Evolutionary conservation across 495 filamentous ascomycete species (phyloP).

Genomic region (Clohesyomyces aquaticus): DNA sequence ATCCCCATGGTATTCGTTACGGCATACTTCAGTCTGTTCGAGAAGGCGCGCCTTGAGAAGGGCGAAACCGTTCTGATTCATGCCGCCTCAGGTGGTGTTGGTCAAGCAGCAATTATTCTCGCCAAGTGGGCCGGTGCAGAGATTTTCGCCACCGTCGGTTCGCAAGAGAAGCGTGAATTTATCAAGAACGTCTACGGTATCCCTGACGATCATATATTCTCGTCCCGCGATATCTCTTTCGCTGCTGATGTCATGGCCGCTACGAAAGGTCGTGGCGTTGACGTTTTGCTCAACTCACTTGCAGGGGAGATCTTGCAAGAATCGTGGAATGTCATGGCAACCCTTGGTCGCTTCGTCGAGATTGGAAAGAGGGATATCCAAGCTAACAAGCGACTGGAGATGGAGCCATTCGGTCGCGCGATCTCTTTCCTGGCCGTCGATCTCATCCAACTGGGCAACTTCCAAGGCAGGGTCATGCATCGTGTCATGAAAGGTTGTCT

Average conservation of each 20-base stretch:
- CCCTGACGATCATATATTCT: constrained; percentile 4
- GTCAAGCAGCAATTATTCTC: constrained; percentile 9
- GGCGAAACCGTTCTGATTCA: constrained; percentile 10
- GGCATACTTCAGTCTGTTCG: neutral
- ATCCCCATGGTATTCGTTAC: neutral
- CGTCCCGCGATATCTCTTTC: constrained; percentile 2
- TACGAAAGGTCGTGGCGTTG: neutral
- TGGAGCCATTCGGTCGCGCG: neutral
- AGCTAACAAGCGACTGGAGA: neutral
- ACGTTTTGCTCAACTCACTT: constrained; percentile 10
- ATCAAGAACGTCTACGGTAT: neutral
- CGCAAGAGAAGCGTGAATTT: neutral
- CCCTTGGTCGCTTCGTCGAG: constrained; percentile 7
- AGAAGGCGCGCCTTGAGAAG: neutral
- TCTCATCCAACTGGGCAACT: neutral
- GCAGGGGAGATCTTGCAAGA: neutral
- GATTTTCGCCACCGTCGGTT: constrained; percentile 7
- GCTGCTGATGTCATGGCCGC: neutral
- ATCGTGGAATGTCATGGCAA: constrained; percentile 6
- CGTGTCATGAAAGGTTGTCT: neutral
- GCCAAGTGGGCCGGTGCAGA: constrained; percentile 1
- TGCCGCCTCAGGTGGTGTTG: neutral
- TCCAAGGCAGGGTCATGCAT: neutral
- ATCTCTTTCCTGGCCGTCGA: neutral
- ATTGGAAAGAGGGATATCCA: constrained; percentile 5